Evolutionary conservation across 352 stramenopile genomes (phyloP), one percentile per base, ranked within the genome.

Genomic region (Phytophthora syringae): DNA sequence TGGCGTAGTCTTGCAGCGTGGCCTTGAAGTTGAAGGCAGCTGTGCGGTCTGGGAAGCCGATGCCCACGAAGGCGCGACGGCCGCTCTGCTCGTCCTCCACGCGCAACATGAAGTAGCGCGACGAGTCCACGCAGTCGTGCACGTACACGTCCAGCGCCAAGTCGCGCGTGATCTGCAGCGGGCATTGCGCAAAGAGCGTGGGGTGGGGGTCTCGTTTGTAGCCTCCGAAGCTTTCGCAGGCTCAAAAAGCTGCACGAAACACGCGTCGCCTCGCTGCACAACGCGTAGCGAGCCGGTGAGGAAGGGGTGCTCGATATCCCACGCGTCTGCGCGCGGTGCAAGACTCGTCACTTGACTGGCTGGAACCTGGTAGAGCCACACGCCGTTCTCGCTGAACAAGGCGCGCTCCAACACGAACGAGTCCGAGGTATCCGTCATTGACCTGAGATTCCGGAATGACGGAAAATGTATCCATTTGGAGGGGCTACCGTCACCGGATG

Each of bases 341-440:
- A 94, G 72, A 65, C 77, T 91, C 32, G 74, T 86, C 49, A 96
- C 78, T 57, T 94, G 83, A 2, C 66, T 60, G 3, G 80, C 32
- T 0, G 86, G 84, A 12, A 96, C 82, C 40, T 93, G 87, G 71
- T 96, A 96, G 74, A 96, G 84, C 88, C 88, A 96, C 49, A 96
- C 86, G 63, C 77, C 70, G 54, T 52, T 79, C 66, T 92, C 84
- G 13, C 80, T 74, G 69, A 96, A 96, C 28, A 94, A 73, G 58
- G 76, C 72, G 56, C 91, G 85, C 77, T 90, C 86, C 53, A 94
- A 58, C 58, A 77, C 80, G 56, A 84, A 72, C 39, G 57, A 36
- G 43, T 75, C 77, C 18, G 39, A 43, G 30, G 30, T 42, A 15
- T 67, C 56, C n/a, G 57, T 52, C 64, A 72, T 67, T 15, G 18